Base-by-base conservation (phyloP, 768 basidiomycete genomes). In the Pleurotus giganteus region DNA sequence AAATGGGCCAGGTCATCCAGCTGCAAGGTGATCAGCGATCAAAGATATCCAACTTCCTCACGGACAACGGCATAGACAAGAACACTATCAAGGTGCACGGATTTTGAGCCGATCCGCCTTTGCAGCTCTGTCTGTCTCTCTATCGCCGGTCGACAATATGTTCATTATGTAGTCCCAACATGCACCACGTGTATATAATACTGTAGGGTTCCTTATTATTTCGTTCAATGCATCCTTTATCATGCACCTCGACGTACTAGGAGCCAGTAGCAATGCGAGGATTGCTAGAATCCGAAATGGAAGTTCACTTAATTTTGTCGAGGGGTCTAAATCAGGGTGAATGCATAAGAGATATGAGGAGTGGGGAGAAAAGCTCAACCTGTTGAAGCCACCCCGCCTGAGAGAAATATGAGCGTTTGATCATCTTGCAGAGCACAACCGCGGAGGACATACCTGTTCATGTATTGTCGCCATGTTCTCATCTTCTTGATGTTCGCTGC, bases 1-100 rank as follows among this genome's bases (percentile, higher is more conserved):
- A 94, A 76, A 85, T 93, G 77, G 97, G 97, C 54, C 83, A 94
- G 76, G 92, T 99, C 69, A 92, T 99, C 66, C 97, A 99, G 75
- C 86, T 99, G 60, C 97, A 98, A 71, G 97, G 97, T 58, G 97
- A 99, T 74, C 97, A 99, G 73, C 84, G 97, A 49, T 71, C 80
- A 68, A 94, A 95, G 80, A 96, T 98, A 60, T 84, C 82, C 52
- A 82, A 77, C 46, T 98, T 98, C 81, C 85, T 99, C 61, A 76
- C 80, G 58, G 86, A 90, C 65, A 87, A 92, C 60, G 91, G 90
- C 47, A 80, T 96, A 47, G 80, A 84, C 53, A 89, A 81, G 74
- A 68, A 73, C 62, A 86, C 83, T 53, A 90, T 94, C 77, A 94
- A 91, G 75, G 73, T 93, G 53, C 92, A 94, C 73, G 91, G 91